Base-by-base conservation (phyloP, 2,329 filamentous ascomycete genomes). In the Trichophyton simii region DNA sequence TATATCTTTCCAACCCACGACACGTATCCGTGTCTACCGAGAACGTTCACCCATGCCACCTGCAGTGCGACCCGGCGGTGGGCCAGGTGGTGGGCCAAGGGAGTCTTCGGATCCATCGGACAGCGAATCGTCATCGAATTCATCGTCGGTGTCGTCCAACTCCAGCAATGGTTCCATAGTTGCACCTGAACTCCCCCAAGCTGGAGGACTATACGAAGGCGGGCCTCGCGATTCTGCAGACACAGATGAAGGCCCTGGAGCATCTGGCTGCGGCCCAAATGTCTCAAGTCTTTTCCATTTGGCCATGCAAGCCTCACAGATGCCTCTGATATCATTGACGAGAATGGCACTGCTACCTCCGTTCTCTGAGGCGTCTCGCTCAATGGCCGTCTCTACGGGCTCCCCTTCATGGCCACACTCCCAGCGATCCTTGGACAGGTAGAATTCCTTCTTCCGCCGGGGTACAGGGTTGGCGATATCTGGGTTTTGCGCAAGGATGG, bases 321-420 rank as follows among this genome's bases (percentile, higher is more conserved):
- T 66, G 8, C 63, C 63, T 55, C 22, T 62, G 13, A 61, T 44
- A 28, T 66, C 64, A 34, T 63, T 64, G 22, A 62, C 50, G 6
- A 66, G 52, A 34, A 62, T n/a, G 15, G 3, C 62, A 1, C 11
- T 13, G 11, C 34, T 38, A 13, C 34, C 38, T 36, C 13, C 22
- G 22, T 5, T 2, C 9, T 38, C 34, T 13, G 50, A 54, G 6
- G 38, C 28, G 34, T 66, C 63, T 8, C 60, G 59, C 61, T 66
- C 65, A 25, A 66, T 66, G 3, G 50, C 61, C 0, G 63, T 66
- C 50, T 54, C 18, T 9, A 58, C 57, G 22, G 62, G 61, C 8
- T 62, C 62, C 15, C 62, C 62, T 15, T 65, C 65, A 58, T 66
- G 65, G 28, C 62, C 61, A 18, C 65, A 66, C 31, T 65, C 65